These are phyloP conservation scores for Cucumis cinereus DNA, from an alignment of 306 rosid genomes.

Conservation along the genomic window DNA sequence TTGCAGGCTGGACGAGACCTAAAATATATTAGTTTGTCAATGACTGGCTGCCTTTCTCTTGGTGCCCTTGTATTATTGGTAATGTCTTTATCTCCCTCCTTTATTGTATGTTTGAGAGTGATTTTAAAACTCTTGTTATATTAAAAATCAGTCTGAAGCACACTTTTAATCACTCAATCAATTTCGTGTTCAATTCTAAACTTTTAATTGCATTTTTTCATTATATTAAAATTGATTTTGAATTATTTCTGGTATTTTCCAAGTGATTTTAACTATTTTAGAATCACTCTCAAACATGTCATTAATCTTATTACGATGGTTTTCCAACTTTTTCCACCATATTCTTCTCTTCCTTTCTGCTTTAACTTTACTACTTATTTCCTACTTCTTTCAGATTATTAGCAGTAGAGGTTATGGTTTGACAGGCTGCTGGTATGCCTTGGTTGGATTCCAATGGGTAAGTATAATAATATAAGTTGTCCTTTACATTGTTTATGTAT, in stretches of 20 bases:
- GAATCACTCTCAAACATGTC: too few relatives aligned
- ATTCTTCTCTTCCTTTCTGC: not conserved
- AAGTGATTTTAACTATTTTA: too few relatives aligned
- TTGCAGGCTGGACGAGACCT: slow-evolving; percentile 92
- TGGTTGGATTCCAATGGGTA: slow-evolving; percentile 83
- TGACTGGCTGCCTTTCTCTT: slow-evolving; percentile 56
- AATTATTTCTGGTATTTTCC: too few relatives aligned
- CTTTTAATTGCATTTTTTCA: too few relatives aligned
- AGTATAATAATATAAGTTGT: slow-evolving; percentile 11
- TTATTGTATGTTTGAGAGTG: too few relatives aligned
- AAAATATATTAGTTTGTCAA: slow-evolving; percentile 57
- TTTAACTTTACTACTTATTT: not conserved
- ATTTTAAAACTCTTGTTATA: too few relatives aligned
- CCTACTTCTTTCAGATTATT: slow-evolving; percentile 32
- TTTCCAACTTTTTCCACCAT: not conserved
- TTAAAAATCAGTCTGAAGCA: too few relatives aligned
- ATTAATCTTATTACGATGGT: slow-evolving; percentile 4
- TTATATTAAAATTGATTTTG: too few relatives aligned
- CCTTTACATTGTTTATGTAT: not conserved
- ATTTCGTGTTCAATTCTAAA: too few relatives aligned
- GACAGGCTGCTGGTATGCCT: slow-evolving; percentile 63
- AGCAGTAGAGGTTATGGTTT: slow-evolving; percentile 58
- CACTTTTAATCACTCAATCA: too few relatives aligned
- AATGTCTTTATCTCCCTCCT: not conserved
- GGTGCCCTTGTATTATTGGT: slow-evolving; percentile 53